Evolutionary conservation across 2,329 filamentous ascomycete species (phyloP), one percentile per base, ranked within the genome.

Genomic region (Fragosphaeria purpurea): DNA sequence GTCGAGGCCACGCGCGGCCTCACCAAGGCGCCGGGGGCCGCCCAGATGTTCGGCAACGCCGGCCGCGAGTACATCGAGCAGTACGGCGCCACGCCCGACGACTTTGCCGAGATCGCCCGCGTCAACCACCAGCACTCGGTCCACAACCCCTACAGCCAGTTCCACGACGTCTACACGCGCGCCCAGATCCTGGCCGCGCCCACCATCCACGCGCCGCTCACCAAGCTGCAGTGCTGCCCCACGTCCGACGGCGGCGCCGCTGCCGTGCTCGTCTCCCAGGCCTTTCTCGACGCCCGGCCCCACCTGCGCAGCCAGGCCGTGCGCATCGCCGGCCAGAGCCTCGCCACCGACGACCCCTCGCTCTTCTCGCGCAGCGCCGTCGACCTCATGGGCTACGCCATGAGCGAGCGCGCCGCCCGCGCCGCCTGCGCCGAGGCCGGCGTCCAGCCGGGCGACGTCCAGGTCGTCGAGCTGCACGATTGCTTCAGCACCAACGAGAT

Each of bases 171-270:
- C 64, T 97, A 97, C 73, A 86, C 86, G 0, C 80, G 84, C 41
- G 86, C 95, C 35, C 83, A 97, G 68, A 76, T 97, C 64, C 68
- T 88, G 63, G 73, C 83, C 39, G 72, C 87, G 0, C 74, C 87
- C 53, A 86, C 82, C 76, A 87, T 97, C 67, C 82, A 88, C 70
- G 80, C 81, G 57, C 91, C 91, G 12, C 77, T 97, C 50, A 97
- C 93, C 52, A 97, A 96, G 70, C 82, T 97, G n/a, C 93, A 97
- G 72, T 97, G 91, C 77, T 96, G 91, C 70, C 91, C 93, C 1
- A 97, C 91, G 1, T 95, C 88, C 0, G 93, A 97, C 67, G 91
- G 91, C 46, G 87, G 84, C 44, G 91, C 89, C 1, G 89, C 93
- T 1, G 88, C 87, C 11, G 83, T 97, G 35, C 72, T 98, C 47